A percentile compares a stretch with the other conserved stretches of the same genome.
Evolutionary conservation across 2,329 filamentous ascomycete species (phyloP).

Genomic region (Zasmidium citrigriseum): DNA sequence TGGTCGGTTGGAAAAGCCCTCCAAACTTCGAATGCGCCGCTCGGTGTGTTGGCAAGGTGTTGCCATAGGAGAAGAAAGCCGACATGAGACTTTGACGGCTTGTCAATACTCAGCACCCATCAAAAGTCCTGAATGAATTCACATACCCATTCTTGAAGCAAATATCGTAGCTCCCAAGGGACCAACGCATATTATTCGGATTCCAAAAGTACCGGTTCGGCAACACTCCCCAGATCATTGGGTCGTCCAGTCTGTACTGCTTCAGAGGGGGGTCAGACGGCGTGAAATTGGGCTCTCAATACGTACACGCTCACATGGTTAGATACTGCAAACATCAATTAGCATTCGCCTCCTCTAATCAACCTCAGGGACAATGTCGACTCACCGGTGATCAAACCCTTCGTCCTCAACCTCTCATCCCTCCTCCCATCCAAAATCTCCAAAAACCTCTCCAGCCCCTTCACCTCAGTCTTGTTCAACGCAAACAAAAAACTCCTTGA

Average conservation of each 20-base stretch:
- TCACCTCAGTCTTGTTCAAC: conserved; percentile 72
- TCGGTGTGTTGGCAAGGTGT: conserved; percentile 88
- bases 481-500: conserved; percentile 74
- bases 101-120: conserved; percentile 17
- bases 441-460: conserved; percentile 75
- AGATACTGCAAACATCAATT: conserved; percentile 74
- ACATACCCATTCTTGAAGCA: conserved; percentile 81
- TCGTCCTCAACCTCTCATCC: conserved; percentile 65
- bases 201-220: conserved; percentile 73
- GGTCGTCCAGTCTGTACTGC: conserved; percentile 77
- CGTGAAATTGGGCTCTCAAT: conserved; percentile 30
- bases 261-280: conserved; percentile 9
- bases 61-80: conserved; percentile 84
- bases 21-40: conserved; percentile 74
- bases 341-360: neutral
- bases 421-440: conserved; percentile 72
- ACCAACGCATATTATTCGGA: conserved; percentile 79
- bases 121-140: neutral
- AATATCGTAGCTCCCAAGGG: conserved; percentile 89
- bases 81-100: conserved; percentile 58
- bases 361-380: conserved; percentile 1
- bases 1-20: conserved; percentile 85
- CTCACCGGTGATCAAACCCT: conserved; percentile 81
- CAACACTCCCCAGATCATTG: conserved; percentile 87
- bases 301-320: conserved; percentile 89